A percentile compares a stretch with the other conserved stretches of the same genome.
phyloP scores from a whole-genome alignment of 495 filamentous ascomycete genomes.

The Tuber melanosporum region DNA sequence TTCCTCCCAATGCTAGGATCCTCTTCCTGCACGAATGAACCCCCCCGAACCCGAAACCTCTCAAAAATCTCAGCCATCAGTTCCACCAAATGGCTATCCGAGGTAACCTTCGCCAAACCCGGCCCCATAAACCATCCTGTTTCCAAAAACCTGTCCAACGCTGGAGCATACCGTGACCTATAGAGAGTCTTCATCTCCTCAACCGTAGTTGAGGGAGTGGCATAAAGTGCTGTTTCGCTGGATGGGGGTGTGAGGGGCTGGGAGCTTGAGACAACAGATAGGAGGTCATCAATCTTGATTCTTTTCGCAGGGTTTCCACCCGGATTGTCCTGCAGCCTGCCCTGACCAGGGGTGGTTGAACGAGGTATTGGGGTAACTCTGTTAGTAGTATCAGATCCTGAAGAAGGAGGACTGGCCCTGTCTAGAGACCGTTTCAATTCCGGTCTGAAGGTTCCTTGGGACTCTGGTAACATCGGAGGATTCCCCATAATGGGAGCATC shows the following conservation, averaged over 20 bases:
- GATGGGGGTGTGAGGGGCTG: slow-evolving; percentile 41
- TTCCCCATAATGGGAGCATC: slow-evolving; percentile 43
- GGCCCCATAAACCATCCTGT: slow-evolving; percentile 36
- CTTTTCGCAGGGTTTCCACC: slow-evolving; percentile 38
- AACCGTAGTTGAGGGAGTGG: slow-evolving; percentile 30
- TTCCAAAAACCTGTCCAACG: slow-evolving; percentile 35
- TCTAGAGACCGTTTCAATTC: slow-evolving; percentile 38
- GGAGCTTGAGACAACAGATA: slow-evolving; percentile 35
- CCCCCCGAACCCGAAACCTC: slow-evolving; percentile 35
- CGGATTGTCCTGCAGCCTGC: slow-evolving; percentile 28
- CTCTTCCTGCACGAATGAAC: slow-evolving; percentile 38
- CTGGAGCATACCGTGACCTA: slow-evolving; percentile 28
- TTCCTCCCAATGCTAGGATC: slow-evolving; percentile 34
- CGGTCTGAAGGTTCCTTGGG: slow-evolving; percentile 32
- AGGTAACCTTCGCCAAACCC: slow-evolving; percentile 26
- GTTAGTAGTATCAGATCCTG: slow-evolving; percentile 35
- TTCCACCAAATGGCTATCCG: slow-evolving; percentile 30
- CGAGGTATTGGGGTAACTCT: slow-evolving; percentile 36
- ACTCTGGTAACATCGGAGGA: slow-evolving; percentile 35
- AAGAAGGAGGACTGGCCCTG: slow-evolving; percentile 39
- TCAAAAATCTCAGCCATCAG: slow-evolving; percentile 38
- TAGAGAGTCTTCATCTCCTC: slow-evolving; percentile 35
- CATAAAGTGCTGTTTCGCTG: slow-evolving; percentile 33
- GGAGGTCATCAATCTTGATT: slow-evolving; percentile 41
- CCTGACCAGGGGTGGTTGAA: slow-evolving; percentile 28